Evolutionary conservation across 352 stramenopile genomes (phyloP).

Genomic region (Pythium scleroteichum): DNA sequence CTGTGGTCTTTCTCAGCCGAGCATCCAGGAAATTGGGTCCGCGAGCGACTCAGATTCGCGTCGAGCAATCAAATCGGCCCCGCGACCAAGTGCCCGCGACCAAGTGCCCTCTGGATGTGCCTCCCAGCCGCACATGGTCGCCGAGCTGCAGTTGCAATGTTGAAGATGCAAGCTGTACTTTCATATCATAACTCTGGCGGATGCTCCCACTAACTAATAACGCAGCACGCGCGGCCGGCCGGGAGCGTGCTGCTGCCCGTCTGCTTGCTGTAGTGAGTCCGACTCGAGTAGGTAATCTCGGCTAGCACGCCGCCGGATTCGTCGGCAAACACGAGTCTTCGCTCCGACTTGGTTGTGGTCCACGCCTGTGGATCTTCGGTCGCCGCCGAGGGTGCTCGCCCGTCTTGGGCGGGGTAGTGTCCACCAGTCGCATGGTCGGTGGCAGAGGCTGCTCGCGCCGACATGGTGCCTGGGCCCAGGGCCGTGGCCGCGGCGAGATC

Average conservation of each 20-base stretch:
- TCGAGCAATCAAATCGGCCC: no score
- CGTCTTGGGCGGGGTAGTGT: not conserved
- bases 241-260: slow-evolving; percentile 33
- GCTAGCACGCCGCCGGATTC: slow-evolving; percentile 54
- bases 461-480: slow-evolving; percentile 1
- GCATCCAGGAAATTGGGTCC: no score
- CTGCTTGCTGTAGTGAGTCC: slow-evolving; percentile 84
- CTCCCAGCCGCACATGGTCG: not conserved
- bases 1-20: no score
- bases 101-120: no score
- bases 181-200: no score
- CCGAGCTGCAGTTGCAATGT: not conserved
- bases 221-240: slow-evolving; percentile 40
- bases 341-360: slow-evolving; percentile 31
- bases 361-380: slow-evolving; percentile 1
- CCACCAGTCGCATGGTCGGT: not conserved
- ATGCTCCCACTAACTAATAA: slow-evolving; percentile 50
- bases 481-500: slow-evolving; percentile 17
- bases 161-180: not conserved
- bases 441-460: slow-evolving; percentile 23
- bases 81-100: no score
- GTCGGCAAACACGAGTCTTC: slow-evolving; percentile 65
- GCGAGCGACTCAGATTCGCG: no score
- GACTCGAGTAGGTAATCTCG: slow-evolving; percentile 71
- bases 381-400: not conserved